Evolutionary conservation across 495 filamentous ascomycete species (phyloP).

Genomic region (Glarea lozoyensis): DNA sequence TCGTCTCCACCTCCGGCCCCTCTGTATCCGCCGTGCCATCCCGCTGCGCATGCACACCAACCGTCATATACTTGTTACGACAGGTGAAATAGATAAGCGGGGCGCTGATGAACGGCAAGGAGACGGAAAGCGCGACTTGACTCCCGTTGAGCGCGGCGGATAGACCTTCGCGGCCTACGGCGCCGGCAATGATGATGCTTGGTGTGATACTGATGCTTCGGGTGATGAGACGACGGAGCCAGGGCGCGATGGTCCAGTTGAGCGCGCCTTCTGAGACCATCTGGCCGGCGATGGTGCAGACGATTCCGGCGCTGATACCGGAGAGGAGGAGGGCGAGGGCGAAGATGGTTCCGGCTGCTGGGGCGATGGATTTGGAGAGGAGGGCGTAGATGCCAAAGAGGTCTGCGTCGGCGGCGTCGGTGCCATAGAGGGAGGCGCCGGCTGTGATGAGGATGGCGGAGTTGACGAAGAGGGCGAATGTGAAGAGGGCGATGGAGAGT

Average conservation of each 20-base stretch:
- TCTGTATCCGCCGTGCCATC: neutral
- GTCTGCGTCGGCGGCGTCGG: slow-evolving; percentile 52
- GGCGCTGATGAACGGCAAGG: slow-evolving; percentile 72
- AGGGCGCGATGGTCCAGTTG: slow-evolving; percentile 38
- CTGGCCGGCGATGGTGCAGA: slow-evolving; percentile 52
- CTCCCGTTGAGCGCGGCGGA: slow-evolving; percentile 64
- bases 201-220: slow-evolving; percentile 71
- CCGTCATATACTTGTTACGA: slow-evolving; percentile 73
- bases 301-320: slow-evolving; percentile 44
- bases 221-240: slow-evolving; percentile 41
- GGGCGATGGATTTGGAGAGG: slow-evolving; percentile 58
- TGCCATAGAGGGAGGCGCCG: slow-evolving; percentile 63
- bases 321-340: slow-evolving; percentile 46
- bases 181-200: slow-evolving; percentile 72
- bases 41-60: slow-evolving; percentile 27
- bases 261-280: slow-evolving; percentile 51
- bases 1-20: slow-evolving; percentile 10
- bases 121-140: slow-evolving; percentile 74
- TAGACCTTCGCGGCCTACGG: slow-evolving; percentile 63
- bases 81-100: slow-evolving; percentile 87
- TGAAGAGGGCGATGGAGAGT: slow-evolving; percentile 69
- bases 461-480: slow-evolving; percentile 92
- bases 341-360: slow-evolving; percentile 51
- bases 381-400: slow-evolving; percentile 80
- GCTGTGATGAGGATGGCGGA: slow-evolving; percentile 84